Base-by-base conservation (phyloP, 768 basidiomycete species). In the Cubamyces sp. region DNA sequence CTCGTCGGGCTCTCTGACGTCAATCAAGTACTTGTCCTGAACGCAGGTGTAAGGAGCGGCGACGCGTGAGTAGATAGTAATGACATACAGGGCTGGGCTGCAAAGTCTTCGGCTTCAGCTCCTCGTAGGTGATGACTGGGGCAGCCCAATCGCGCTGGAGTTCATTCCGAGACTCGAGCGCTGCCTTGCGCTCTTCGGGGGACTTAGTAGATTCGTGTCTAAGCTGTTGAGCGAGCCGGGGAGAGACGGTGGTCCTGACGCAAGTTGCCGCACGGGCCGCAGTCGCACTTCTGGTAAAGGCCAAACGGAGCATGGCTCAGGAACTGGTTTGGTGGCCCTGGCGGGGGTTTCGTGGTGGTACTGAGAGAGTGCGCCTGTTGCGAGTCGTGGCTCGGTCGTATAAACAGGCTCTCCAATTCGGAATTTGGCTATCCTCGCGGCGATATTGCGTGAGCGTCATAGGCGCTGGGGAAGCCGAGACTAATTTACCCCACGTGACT, bases 1-100 rank as follows among this genome's bases (percentile, higher is more conserved):
- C 73, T 97, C 96, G 66, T 92, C 86, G 1, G 89, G 91, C 73
- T 97, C 96, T 21, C 96, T 87, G n/a, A 98, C 96, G 69, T 96
- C 94, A 67, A 93, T 87, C 47, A 93, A 71, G 70, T 87, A 91
- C 5, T 83, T 79, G 62, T 88, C 79, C 91, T 93, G 63, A 23
- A 37, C 30, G 37, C 15, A 34, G 42, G 28, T 59, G 52, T 48
- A 54, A 46, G 18, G n/a, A 30, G 1, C 46, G 16, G 28, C 34
- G 18, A 23, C 11, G 7, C n/a, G 16, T 21, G 43, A n/a, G 15
- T 12, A 28, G 75, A 57, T 54, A 37, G 26, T 5, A 15, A n/a
- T 14, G 11, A 69, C 74, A 41, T 67, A 91, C 91, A 2, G 81
- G 74, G 56, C 86, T 84, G 3, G 96, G 96, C 67, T 84, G 87